phyloP scores from a whole-genome alignment of 2,329 filamentous ascomycete genomes.

The Colletotrichum spinosum region DNA sequence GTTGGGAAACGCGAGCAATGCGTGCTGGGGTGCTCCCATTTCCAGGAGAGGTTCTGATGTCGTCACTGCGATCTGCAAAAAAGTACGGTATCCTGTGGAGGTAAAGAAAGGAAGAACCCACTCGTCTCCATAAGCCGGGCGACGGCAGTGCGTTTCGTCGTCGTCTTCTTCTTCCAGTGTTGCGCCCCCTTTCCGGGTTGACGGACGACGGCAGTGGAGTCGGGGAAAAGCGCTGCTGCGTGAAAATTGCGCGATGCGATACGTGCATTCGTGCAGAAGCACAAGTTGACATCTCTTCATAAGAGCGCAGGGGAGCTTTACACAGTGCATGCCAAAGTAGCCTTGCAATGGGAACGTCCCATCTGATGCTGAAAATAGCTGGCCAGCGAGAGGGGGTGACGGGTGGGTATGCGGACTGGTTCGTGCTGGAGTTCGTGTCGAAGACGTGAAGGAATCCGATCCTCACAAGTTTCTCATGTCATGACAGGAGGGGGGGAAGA shows the following conservation, averaged over 20 bases:
- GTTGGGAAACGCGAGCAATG: too few relatives aligned
- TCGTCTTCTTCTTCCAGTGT: background rate
- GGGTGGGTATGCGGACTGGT: constrained; percentile 12
- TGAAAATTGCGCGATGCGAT: background rate
- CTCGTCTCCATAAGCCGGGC: background rate
- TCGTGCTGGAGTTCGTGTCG: constrained; percentile 33
- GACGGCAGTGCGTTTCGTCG: too few relatives aligned
- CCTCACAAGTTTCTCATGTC: background rate
- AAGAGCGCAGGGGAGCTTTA: too few relatives aligned
- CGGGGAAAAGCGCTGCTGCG: background rate
- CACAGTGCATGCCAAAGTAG: too few relatives aligned
- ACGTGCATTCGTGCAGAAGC: too few relatives aligned
- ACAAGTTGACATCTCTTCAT: too few relatives aligned
- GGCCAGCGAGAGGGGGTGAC: background rate
- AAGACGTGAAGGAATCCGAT: constrained; percentile 25
- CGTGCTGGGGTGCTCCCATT: too few relatives aligned
- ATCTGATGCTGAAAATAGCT: constrained; percentile 30
- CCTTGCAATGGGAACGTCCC: background rate
- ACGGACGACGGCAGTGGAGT: background rate
- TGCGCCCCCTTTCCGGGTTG: background rate
- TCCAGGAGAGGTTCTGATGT: too few relatives aligned
- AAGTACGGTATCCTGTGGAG: too few relatives aligned
- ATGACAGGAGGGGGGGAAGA: constrained; percentile 1
- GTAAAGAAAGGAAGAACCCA: background rate
- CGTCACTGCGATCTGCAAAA: too few relatives aligned